phyloP scores from a whole-genome alignment of 2,329 filamentous ascomycete species.

The Ascochyta lentis region DNA sequence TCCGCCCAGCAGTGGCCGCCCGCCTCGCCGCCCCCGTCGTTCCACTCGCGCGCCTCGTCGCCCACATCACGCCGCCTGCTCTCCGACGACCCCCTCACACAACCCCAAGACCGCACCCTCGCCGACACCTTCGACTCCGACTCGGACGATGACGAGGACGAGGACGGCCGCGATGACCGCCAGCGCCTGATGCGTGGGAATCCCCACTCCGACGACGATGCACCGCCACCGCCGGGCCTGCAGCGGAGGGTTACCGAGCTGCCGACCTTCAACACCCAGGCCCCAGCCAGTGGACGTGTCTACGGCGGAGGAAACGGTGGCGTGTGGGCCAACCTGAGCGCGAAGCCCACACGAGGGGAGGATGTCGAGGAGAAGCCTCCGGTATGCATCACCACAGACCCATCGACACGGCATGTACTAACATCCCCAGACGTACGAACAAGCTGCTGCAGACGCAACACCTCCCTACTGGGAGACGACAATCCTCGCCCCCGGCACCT shows the following conservation, averaged over 20 bases:
- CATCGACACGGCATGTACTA: constrained; percentile 1
- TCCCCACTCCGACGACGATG: constrained; percentile 34
- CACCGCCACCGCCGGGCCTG: constrained; percentile 45
- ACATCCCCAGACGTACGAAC: constrained; percentile 83
- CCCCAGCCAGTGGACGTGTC: constrained; percentile 57
- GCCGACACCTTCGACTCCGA: constrained; percentile 88
- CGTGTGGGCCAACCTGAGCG: constrained; percentile 93
- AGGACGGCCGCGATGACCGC: constrained; percentile 77
- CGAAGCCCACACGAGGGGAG: constrained; percentile 82
- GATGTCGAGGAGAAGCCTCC: constrained; percentile 91
- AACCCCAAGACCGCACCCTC: constrained; percentile 77
- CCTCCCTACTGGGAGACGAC: constrained; percentile 99
- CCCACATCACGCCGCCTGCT: constrained; percentile 61
- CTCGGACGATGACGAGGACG: constrained; percentile 69
- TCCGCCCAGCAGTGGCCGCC: constrained; percentile 48
- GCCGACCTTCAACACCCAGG: constrained; percentile 56
- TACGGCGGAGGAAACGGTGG: constrained; percentile 85
- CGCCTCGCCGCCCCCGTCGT: constrained; percentile 72
- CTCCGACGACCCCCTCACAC: constrained; percentile 58
- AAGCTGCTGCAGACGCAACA: constrained; percentile 93
- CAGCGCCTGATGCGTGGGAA: constrained; percentile 82
- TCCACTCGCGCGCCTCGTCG: constrained; percentile 83
- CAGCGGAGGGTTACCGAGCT: constrained; percentile 61
- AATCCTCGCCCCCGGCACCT: constrained; percentile 89
- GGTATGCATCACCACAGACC: constrained; percentile 62